Evolutionary conservation across 805 yeast species (phyloP).

Genomic region (Ogataea minuta): DNA sequence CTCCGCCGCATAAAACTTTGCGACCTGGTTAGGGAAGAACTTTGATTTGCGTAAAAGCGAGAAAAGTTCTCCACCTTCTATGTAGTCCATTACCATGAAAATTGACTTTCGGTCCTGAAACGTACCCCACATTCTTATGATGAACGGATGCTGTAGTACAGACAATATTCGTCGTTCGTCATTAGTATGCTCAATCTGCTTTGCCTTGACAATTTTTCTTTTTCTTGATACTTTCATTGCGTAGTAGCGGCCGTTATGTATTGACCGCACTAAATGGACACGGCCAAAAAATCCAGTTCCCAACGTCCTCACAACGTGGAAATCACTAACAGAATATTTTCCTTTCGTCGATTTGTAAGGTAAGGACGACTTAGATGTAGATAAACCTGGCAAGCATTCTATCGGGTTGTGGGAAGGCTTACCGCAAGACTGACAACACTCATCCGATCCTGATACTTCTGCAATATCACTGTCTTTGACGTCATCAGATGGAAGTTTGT

Average conservation of each 20-base stretch:
- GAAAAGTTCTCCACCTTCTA: constrained; percentile 63
- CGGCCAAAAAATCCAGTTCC: constrained; percentile 65
- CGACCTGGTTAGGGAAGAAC: constrained; percentile 61
- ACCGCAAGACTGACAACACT: not conserved
- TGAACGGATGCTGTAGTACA: constrained; percentile 57
- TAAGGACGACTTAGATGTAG: not conserved
- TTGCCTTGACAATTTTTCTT: constrained; percentile 56
- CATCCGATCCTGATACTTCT: not conserved
- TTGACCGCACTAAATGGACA: constrained; percentile 56
- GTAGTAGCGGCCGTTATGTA: constrained; percentile 57
- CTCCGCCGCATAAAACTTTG: constrained; percentile 63
- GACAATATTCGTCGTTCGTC: constrained; percentile 60
- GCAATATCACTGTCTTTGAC: not conserved
- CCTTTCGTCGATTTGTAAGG: constrained; percentile 42
- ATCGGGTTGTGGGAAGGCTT: not conserved
- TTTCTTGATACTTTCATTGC: constrained; percentile 60
- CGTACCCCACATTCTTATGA: constrained; percentile 68
- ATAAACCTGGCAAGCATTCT: not conserved
- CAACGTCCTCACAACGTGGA: constrained; percentile 53
- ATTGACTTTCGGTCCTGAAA: constrained; percentile 56
- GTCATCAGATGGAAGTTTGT: not conserved
- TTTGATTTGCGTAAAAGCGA: constrained; percentile 55
- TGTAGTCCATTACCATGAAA: constrained; percentile 64
- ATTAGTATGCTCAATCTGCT: constrained; percentile 63
- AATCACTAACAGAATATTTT: constrained; percentile 54